These are phyloP conservation scores for Chaetomium tenue DNA, from an alignment of 495 filamentous ascomycete genomes.

Conservation along the genomic window DNA sequence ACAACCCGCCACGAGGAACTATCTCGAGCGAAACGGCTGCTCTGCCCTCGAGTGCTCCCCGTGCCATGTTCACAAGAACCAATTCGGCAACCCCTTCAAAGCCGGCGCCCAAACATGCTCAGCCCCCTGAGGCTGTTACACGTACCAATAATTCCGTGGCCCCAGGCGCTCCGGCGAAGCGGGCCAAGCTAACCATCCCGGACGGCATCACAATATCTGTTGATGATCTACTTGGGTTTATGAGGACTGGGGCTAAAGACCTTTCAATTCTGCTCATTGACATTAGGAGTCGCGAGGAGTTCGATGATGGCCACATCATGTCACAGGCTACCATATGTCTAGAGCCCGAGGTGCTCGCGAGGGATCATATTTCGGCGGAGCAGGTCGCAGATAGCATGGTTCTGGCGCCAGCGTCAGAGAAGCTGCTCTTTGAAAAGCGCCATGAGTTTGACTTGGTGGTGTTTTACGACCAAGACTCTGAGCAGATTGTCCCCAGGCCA, in stretches of 20 bases:
- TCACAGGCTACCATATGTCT: constrained; percentile 80
- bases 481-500: constrained; percentile 46
- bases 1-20: constrained; percentile 68
- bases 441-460: constrained; percentile 83
- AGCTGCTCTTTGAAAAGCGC: constrained; percentile 68
- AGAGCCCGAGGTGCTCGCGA: constrained; percentile 72
- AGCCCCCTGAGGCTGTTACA: constrained; percentile 30
- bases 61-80: constrained; percentile 50
- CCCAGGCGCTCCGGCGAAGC: constrained; percentile 24
- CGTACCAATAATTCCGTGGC: constrained; percentile 21
- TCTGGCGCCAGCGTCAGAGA: constrained; percentile 71
- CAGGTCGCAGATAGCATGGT: constrained; percentile 80
- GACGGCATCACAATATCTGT: constrained; percentile 62
- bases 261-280: constrained; percentile 78
- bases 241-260: constrained; percentile 48
- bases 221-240: constrained; percentile 62
- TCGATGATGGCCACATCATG: constrained; percentile 84
- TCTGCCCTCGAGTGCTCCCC: constrained; percentile 48
- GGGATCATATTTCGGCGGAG: constrained; percentile 77
- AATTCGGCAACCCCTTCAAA: constrained; percentile 43
- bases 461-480: constrained; percentile 76
- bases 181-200: constrained; percentile 47
- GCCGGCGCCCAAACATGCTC: constrained; percentile 13
- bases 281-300: constrained; percentile 76
- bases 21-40: constrained; percentile 53